These are phyloP conservation scores for Thelephora terrestris DNA, from an alignment of 1,284 basidiomycete species.

Conservation along the genomic window DNA sequence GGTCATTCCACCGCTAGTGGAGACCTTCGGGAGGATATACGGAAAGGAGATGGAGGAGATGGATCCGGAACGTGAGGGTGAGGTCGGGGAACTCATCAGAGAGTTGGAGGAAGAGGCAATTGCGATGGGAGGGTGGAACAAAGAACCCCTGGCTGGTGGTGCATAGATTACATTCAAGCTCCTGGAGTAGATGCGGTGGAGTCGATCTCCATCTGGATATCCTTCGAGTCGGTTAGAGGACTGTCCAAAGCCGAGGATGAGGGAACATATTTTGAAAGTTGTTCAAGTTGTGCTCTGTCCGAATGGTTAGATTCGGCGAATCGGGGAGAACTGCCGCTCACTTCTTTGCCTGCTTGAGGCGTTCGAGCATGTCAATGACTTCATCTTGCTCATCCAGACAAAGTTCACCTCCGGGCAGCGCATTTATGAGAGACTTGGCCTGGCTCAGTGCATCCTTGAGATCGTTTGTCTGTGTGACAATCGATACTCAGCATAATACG, in stretches of 20 bases:
- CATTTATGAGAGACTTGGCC: slow-evolving; percentile 45
- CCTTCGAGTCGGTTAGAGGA: slow-evolving; percentile 10
- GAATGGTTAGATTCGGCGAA: not conserved
- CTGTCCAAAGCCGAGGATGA: slow-evolving; percentile 12
- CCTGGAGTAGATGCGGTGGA: slow-evolving; percentile 42
- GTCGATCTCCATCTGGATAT: slow-evolving; percentile 37
- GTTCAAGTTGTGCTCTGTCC: slow-evolving; percentile 30
- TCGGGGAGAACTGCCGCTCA: slow-evolving; percentile 18
- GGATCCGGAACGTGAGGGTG: slow-evolving; percentile 34
- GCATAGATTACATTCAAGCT: slow-evolving; percentile 3
- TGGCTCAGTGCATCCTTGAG: slow-evolving; percentile 45
- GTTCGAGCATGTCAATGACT: slow-evolving; percentile 52
- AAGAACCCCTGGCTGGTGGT: not conserved
- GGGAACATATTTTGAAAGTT: slow-evolving; percentile 27
- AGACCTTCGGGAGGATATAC: slow-evolving; percentile 42
- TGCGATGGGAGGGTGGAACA: slow-evolving; percentile 11
- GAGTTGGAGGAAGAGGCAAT: slow-evolving; percentile 19
- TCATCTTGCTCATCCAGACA: slow-evolving; percentile 53
- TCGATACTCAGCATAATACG: not conserved
- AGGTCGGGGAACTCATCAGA: slow-evolving; percentile 41
- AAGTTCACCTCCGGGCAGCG: slow-evolving; percentile 57
- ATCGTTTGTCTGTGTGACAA: slow-evolving; percentile 43
- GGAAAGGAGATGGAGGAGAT: slow-evolving; percentile 45
- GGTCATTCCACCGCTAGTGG: slow-evolving; percentile 43
- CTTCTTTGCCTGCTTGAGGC: slow-evolving; percentile 48